Evolutionary conservation across 352 stramenopile species (phyloP).

Genomic region (Pythium periplocum): DNA sequence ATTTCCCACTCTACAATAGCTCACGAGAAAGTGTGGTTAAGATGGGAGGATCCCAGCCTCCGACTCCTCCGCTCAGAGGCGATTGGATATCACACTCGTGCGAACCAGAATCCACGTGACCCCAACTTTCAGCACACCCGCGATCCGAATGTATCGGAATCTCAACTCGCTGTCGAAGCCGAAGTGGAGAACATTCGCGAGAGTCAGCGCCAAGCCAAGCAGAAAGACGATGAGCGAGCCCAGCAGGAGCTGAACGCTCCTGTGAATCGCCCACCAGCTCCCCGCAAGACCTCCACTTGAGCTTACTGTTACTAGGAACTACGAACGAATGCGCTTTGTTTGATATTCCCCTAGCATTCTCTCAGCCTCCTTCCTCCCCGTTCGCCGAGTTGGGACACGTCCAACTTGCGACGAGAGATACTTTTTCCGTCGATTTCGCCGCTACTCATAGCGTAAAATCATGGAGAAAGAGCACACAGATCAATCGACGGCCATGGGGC

Average conservation of each 20-base stretch:
- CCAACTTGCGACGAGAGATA: too few species aligned
- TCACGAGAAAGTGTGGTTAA: too few species aligned
- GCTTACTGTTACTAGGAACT: background rate
- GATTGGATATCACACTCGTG: slow-evolving; percentile 1
- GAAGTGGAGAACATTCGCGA: slow-evolving; percentile 7
- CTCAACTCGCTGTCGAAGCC: slow-evolving; percentile 7
- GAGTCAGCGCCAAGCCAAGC: background rate
- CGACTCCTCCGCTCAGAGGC: background rate
- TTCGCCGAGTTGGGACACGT: too few species aligned
- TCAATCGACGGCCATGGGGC: background rate
- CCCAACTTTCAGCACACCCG: slow-evolving; percentile 5
- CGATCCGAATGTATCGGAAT: slow-evolving; percentile 6
- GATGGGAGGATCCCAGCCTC: slow-evolving; percentile 6
- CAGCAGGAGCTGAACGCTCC: slow-evolving; percentile 1
- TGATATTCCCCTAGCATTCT: too few species aligned
- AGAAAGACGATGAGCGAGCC: background rate
- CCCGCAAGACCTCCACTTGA: background rate
- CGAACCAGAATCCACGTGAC: slow-evolving; percentile 3
- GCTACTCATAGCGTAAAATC: background rate
- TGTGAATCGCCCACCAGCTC: slow-evolving; percentile 2
- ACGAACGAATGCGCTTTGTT: background rate
- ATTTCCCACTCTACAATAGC: too few species aligned
- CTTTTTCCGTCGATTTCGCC: background rate
- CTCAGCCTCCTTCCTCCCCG: too few species aligned
- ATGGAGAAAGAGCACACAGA: slow-evolving; percentile 6